Conservation (phyloP, 305 asterid genomes). For the Solanum hybrid region DNA sequence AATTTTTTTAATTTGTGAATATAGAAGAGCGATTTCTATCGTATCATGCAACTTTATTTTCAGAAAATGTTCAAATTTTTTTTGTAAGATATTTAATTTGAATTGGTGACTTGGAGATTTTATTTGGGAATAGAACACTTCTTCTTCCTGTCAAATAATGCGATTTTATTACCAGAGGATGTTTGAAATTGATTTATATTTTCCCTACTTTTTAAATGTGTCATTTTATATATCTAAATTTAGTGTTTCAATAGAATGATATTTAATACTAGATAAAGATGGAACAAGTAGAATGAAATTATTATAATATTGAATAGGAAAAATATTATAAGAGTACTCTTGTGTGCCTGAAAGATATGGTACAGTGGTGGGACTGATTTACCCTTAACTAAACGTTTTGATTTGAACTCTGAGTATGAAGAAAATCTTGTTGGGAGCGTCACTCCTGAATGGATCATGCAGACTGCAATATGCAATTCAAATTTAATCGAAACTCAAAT, state of each 20-base stretch:
- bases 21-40: not conserved
- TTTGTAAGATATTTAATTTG: too few relatives aligned
- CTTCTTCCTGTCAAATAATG: not conserved
- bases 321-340: not conserved
- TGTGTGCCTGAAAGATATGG: not conserved
- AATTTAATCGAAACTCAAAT: not conserved
- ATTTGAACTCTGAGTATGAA: rapidly evolving
- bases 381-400: rapidly evolving
- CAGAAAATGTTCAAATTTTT: not conserved
- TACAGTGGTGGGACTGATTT: rapidly evolving
- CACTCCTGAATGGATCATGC: rapidly evolving
- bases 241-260: not conserved
- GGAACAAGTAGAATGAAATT: not conserved
- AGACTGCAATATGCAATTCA: rapidly evolving
- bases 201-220: not conserved
- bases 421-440: too few relatives aligned
- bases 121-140: not conserved
- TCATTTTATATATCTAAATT: not conserved
- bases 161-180: not conserved
- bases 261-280: not conserved
- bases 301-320: not conserved
- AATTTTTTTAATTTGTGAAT: not conserved
- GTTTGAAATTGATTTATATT: not conserved
- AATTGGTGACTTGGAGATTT: too few relatives aligned
- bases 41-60: not conserved